Percentiles rank a stretch among this genome's conserved stretches.
These are phyloP conservation scores for Pezicula carpinea DNA, from an alignment of 2,329 filamentous ascomycete species.

Conservation along the genomic window DNA sequence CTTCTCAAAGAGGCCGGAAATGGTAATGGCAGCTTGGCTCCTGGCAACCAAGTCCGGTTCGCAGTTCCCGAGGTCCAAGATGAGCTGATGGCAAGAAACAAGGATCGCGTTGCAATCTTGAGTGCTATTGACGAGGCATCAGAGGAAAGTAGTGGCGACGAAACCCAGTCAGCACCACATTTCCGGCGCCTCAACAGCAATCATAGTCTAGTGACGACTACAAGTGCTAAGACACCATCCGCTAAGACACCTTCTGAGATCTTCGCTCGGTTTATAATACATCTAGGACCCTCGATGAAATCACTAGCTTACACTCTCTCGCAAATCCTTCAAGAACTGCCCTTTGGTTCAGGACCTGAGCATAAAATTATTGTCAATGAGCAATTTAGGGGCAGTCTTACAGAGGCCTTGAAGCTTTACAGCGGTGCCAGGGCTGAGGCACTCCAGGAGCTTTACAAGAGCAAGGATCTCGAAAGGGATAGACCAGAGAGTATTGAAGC, in stretches of 20 bases:
- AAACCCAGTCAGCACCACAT: conserved; percentile 27
- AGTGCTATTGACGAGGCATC: conserved; percentile 60
- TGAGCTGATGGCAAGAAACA: conserved; percentile 20
- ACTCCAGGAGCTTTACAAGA: conserved; percentile 73
- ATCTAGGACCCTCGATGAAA: conserved; percentile 92
- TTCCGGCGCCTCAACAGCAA: conserved; percentile 12
- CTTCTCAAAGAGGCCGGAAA: conserved; percentile 61
- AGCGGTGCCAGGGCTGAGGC: conserved; percentile 70
- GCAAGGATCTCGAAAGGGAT: conserved; percentile 65
- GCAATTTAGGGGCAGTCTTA: conserved; percentile 74
- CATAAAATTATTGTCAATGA: conserved; percentile 71
- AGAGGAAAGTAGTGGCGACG: conserved; percentile 49
- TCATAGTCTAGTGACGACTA: conserved; percentile 16
- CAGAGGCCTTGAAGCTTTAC: conserved; percentile 77
- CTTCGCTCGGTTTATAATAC: conserved; percentile 83
- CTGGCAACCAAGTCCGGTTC: conserved; percentile 7
- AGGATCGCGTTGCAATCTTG: conserved; percentile 43
- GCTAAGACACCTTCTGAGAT: conserved; percentile 72
- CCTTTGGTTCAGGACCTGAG: conserved; percentile 66
- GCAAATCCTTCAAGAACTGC: conserved; percentile 81
- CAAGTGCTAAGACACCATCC: conserved; percentile 26
- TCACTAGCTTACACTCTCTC: conserved; percentile 89
- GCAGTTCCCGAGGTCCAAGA: conserved; percentile 5
- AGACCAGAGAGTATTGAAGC: conserved; percentile 74
- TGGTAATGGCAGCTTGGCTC: conserved; percentile 12